Base-by-base conservation (phyloP, 495 filamentous ascomycete species). In the Pyronema domesticum region DNA sequence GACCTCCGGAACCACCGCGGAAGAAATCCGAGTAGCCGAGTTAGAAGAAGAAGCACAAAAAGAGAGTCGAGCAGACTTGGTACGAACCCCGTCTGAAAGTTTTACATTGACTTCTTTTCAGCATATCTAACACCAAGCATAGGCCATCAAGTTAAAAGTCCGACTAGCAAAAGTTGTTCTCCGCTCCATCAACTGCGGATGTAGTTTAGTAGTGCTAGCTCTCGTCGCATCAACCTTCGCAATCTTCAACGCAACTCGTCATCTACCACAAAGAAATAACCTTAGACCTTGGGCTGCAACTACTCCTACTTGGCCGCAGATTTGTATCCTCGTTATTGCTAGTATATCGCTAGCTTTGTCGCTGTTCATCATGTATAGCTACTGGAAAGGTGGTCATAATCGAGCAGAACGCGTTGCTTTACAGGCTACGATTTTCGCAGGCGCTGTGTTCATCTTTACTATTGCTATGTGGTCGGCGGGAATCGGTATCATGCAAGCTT, bases 161-260 rank as follows among this genome's bases (percentile, higher is more conserved):
- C 82, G 91, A 11, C 76, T 95, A 63, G 93, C 89, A 56, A 99
- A 99, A 73, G 81, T 95, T 57, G 77, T 93, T 58, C 80, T 99
- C 34, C 83, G 91, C 57, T 80, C 85, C 51, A 81, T 95, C 68
- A 96, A 88, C 75, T 95, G 96, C 69, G 85, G 82, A 69, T 99
- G 91, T 43, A 60, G 58, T 51, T 35, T 54, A 33, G 95, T 99
- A 63, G 85, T 99, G 56, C 75, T 99, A 46, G 72, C 86, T 53
- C 85, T 99, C 71, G 71, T 99, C 47, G 77, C 81, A 3, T 75
- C 85, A 14, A 89, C 85, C 5, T 83, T 99, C 68, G 70, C 78
- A 56, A 84, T 96, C 66, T 99, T 99, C 75, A 83, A 86, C 60
- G 74, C 86, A 13, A 94, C 91, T 30, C 82, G 74, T 60, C 19